phyloP scores from a whole-genome alignment of 345 rosid species.

The Gossypium bickii region DNA sequence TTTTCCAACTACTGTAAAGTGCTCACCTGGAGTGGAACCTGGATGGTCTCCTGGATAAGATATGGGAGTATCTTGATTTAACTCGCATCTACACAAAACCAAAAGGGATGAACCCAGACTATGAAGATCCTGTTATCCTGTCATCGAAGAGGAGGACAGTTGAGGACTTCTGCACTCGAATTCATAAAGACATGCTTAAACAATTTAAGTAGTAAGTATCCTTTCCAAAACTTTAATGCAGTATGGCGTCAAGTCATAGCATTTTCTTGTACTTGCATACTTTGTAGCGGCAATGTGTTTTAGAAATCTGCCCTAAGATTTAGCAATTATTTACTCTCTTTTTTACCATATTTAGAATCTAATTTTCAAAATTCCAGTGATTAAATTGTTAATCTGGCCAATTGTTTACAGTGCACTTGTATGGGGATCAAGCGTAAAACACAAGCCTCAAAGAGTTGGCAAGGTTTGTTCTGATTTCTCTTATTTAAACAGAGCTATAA shows the following conservation, averaged over 20 bases:
- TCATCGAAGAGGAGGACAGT: constrained; percentile 85
- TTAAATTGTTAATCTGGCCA: constrained; percentile 8
- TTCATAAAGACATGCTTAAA: constrained; percentile 91
- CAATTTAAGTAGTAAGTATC: constrained; percentile 89
- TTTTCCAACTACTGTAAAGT: constrained; percentile 31
- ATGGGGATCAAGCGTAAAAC: constrained; percentile 98
- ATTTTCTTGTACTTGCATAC: neutral
- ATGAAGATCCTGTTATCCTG: constrained; percentile 67
- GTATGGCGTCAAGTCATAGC: neutral
- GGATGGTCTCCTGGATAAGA: constrained; percentile 81
- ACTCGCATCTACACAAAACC: constrained; percentile 96
- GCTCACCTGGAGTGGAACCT: constrained; percentile 99
- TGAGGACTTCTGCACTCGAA: constrained; percentile 81
- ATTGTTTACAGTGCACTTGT: constrained; percentile 67
- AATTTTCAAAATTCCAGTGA: neutral
- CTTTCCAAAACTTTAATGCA: neutral
- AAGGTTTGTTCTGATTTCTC: constrained; percentile 49
- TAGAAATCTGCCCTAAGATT: neutral
- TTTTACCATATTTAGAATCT: neutral
- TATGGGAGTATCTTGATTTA: constrained; percentile 89
- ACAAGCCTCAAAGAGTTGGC: constrained; percentile 99
- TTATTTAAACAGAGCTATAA: neutral
- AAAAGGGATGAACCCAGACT: constrained; percentile 96
- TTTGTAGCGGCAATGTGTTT: neutral
- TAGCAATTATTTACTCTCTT: neutral